Conservation (phyloP, 139 green algal genomes). For the Diplosphaera chodatii region DNA sequence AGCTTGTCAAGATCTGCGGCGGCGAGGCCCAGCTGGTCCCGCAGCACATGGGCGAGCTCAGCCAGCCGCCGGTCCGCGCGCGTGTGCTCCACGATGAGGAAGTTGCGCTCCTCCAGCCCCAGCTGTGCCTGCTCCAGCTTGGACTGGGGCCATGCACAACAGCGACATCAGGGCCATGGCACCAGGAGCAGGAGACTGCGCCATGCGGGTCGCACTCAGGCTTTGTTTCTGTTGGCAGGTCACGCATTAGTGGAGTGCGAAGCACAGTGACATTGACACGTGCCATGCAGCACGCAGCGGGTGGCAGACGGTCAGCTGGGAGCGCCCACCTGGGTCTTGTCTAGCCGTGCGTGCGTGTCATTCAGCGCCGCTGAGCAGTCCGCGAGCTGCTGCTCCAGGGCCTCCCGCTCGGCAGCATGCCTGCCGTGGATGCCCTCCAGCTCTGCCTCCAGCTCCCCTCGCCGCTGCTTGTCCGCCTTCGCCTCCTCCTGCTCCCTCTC, state of each 20-base stretch:
- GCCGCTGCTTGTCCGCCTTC: background rate
- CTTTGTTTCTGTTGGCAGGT: too few relatives aligned
- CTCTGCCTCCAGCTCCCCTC: constrained; percentile 28
- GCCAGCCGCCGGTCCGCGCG: constrained; percentile 52
- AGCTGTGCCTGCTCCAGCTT: constrained; percentile 8
- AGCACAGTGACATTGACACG: too few relatives aligned
- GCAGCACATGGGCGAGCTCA: constrained; percentile 36
- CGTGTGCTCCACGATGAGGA: constrained; percentile 49
- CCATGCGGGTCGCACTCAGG: too few relatives aligned
- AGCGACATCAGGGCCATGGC: too few relatives aligned
- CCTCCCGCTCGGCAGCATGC: constrained; percentile 4
- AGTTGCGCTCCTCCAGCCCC: constrained; percentile 50
- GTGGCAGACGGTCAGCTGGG: too few relatives aligned
- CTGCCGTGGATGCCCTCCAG: constrained; percentile 11
- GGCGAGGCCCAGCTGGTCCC: constrained; percentile 27
- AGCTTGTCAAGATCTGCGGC: constrained; percentile 21
- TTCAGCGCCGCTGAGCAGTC: constrained; percentile 15
- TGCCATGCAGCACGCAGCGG: too few relatives aligned
- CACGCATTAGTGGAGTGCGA: too few relatives aligned
- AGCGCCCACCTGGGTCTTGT: background rate
- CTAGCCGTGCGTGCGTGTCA: constrained; percentile 4
- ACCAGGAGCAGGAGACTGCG: too few relatives aligned
- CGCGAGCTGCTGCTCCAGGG: constrained; percentile 27
- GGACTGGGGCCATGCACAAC: background rate
- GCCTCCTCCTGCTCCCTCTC: background rate